phyloP scores from a whole-genome alignment of 2,329 filamentous ascomycete species.

The Cladophialophora exuberans region DNA sequence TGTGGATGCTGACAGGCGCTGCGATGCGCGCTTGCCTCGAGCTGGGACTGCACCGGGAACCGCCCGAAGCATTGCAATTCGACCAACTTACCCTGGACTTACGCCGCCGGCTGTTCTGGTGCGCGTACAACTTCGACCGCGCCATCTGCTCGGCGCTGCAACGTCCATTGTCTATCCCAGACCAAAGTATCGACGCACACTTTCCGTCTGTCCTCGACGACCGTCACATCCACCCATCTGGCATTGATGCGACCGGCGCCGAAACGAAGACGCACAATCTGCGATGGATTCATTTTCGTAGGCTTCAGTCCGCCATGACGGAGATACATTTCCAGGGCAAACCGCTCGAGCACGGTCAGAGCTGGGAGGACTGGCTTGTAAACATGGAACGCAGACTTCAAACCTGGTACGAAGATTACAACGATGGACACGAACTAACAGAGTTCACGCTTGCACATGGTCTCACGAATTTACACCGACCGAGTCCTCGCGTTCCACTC shows the following conservation, averaged over 20 bases:
- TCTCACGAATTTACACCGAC: slow-evolving; percentile 35
- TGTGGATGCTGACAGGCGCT: slow-evolving; percentile 37
- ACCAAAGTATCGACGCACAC: slow-evolving; percentile 34
- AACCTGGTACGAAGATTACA: slow-evolving; percentile 35
- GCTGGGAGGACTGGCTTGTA: slow-evolving; percentile 36
- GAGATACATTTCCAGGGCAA: slow-evolving; percentile 37
- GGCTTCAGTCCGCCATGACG: slow-evolving; percentile 35
- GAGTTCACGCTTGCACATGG: slow-evolving; percentile 35
- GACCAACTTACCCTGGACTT: slow-evolving; percentile 34
- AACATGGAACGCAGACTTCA: slow-evolving; percentile 34
- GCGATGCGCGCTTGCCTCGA: slow-evolving; percentile 36
- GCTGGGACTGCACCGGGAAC: slow-evolving; percentile 35
- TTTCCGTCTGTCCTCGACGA: slow-evolving; percentile 34
- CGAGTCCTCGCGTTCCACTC: slow-evolving; percentile 34
- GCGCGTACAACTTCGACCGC: slow-evolving; percentile 35
- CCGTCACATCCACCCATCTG: slow-evolving; percentile 32
- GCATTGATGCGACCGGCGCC: slow-evolving; percentile 31
- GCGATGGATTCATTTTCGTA: slow-evolving; percentile 34
- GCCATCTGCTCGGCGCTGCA: slow-evolving; percentile 36
- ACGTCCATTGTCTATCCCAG: slow-evolving; percentile 36
- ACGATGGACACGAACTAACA: slow-evolving; percentile 33
- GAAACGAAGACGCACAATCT: slow-evolving; percentile 34
- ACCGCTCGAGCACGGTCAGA: slow-evolving; percentile 31
- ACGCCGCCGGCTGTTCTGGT: slow-evolving; percentile 36
- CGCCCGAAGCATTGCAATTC: slow-evolving; percentile 29